Base-by-base conservation (phyloP, 495 filamentous ascomycete species). In the Neurospora sp. region DNA sequence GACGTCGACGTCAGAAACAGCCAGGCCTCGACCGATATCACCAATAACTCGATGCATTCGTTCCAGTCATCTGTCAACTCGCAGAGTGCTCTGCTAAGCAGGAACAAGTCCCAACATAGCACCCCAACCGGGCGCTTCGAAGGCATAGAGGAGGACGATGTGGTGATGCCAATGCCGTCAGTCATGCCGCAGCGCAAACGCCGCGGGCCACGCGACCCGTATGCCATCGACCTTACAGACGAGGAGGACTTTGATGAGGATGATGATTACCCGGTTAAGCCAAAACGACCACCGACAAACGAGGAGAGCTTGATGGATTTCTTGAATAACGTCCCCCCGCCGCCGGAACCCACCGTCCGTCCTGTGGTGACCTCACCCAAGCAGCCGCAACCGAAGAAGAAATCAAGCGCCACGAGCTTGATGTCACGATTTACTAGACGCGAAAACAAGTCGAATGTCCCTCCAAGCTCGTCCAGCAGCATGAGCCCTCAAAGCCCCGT, bases 221-320 rank as follows among this genome's bases (percentile, higher is more conserved):
- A 98, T 76, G 92, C 94, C 41, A 92, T 98, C 73, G 95, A 97
- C 75, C 86, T 90, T 48, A 92, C 92, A 74, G 93, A 94, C 75
- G 92, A 95, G 40, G 92, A 94, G 23, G 89, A 93, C 3, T 83
- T 85, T 1, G 89, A 91, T 18, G 83, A 90, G 7, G 81, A 80
- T 20, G 76, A 81, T 40, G 62, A 77, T 69, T 72, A 78, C 6
- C 81, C 79, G 4, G 69, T 78, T 20, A 75, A 80, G 3, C 79
- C 79, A 1, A 84, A 77, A 72, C 80, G 78, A 12, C 78, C 79
- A 39, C 78, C 79, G 16, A 82, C 82, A 18, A 80, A 90, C 38
- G 90, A 92, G 77, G 92, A 93, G 76, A 94, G 92, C 77, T 80
- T 98, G 69, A 88, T 93, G 40, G 96, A 99, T 76, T 99, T 99